Conservation (phyloP, 306 rosid genomes). For the Acacia acuminata region DNA sequence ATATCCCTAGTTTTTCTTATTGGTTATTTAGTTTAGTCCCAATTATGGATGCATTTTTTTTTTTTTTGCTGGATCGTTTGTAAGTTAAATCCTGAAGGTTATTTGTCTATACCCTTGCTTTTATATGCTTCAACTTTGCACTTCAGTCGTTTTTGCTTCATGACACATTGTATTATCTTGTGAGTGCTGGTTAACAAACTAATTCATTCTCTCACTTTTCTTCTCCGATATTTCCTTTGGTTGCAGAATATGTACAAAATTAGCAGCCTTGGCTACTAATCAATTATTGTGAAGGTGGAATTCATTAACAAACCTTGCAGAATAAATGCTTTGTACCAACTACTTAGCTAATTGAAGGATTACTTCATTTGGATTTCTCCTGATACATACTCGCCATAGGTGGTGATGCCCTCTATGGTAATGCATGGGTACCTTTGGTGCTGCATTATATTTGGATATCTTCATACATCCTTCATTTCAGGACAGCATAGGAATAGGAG, state of each 20-base stretch:
- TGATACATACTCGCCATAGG: slow-evolving; percentile 34
- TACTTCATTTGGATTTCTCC: slow-evolving; percentile 40
- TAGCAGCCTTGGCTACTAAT: slow-evolving; percentile 24
- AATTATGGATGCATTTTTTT: slow-evolving; percentile 16
- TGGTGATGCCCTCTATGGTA: slow-evolving; percentile 64
- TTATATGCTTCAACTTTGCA: slow-evolving; percentile 23
- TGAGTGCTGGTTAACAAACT: slow-evolving; percentile 7
- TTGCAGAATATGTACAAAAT: slow-evolving; percentile 42
- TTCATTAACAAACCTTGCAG: slow-evolving; percentile 23
- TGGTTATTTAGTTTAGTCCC: slow-evolving; percentile 29
- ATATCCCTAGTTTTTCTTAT: slow-evolving; percentile 5
- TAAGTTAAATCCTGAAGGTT: slow-evolving; percentile 22
- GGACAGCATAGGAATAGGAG: slow-evolving; percentile 42
- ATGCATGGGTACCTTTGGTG: slow-evolving; percentile 59
- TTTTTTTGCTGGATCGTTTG: neutral
- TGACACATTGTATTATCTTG: slow-evolving; percentile 1
- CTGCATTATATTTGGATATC: slow-evolving; percentile 64
- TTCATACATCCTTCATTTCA: slow-evolving; percentile 45
- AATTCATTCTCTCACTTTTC: slow-evolving; percentile 13
- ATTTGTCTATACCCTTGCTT: slow-evolving; percentile 12
- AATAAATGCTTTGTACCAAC: neutral
- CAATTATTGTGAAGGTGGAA: slow-evolving; percentile 32
- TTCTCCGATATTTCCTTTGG: slow-evolving; percentile 21
- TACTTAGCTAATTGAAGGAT: slow-evolving; percentile 32
- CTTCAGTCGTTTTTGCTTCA: slow-evolving; percentile 1